Percentiles rank a stretch among this genome's conserved stretches.
phyloP scores from a whole-genome alignment of 1,139 yeast species.

The Sugiyamaella sp. region DNA sequence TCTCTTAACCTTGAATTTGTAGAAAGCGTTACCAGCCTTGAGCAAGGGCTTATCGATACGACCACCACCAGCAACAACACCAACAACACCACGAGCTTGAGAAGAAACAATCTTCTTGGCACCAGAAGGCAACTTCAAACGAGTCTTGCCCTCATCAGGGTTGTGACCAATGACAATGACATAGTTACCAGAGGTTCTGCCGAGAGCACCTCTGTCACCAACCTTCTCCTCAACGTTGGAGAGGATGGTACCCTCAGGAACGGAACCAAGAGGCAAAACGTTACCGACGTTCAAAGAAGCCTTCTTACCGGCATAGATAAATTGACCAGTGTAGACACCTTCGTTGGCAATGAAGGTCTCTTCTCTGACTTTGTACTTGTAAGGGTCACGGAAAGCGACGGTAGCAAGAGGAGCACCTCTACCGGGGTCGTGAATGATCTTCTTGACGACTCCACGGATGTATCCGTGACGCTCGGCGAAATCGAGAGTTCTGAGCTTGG shows the following conservation, averaged over 20 bases:
- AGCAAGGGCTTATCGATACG: constrained; percentile 99
- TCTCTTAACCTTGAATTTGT: constrained; percentile 98
- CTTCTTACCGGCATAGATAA: constrained; percentile 98
- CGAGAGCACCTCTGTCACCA: constrained; percentile 99
- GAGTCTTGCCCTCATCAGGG: constrained; percentile 98
- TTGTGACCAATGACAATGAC: constrained; percentile 99
- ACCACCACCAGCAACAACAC: constrained; percentile 99
- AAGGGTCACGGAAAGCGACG: constrained; percentile 99
- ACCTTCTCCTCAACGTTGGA: constrained; percentile 98
- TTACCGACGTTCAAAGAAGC: constrained; percentile 98
- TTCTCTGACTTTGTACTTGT: constrained; percentile 96
- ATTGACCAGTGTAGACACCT: constrained; percentile 99
- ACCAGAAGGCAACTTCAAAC: constrained; percentile 99
- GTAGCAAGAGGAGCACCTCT: constrained; percentile 99
- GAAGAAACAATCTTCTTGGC: constrained; percentile 96
- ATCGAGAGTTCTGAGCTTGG: constrained; percentile 99
- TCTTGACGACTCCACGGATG: constrained; percentile 99
- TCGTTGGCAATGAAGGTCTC: constrained; percentile 99
- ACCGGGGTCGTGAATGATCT: constrained; percentile 99
- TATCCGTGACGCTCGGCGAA: constrained; percentile 99
- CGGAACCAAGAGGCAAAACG: constrained; percentile 93
- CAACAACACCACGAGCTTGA: constrained; percentile 98
- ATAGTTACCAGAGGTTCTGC: constrained; percentile 99
- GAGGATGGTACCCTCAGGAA: constrained; percentile 99
- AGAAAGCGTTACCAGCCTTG: constrained; percentile 99